These are phyloP conservation scores for Calocybe indica DNA, from an alignment of 768 basidiomycete genomes.

Conservation along the genomic window DNA sequence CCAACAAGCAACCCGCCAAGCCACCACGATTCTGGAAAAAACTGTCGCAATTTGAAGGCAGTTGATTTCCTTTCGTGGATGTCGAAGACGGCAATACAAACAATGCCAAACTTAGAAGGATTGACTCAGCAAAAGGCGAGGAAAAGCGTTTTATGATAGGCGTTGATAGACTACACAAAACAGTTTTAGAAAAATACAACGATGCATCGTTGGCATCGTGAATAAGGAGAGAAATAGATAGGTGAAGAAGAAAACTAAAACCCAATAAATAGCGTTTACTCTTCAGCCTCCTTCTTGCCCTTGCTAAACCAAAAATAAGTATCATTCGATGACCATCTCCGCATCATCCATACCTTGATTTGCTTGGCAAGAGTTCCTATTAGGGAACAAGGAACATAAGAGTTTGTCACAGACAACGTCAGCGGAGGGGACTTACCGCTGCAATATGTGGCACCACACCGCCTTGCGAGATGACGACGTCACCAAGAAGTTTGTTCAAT, in stretches of 20 bases:
- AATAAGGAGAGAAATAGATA: constrained; percentile 15
- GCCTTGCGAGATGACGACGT: constrained; percentile 92
- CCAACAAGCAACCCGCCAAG: not conserved
- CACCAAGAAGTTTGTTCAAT: constrained; percentile 64
- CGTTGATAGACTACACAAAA: not conserved
- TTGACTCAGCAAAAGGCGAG: not conserved
- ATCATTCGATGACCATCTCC: not conserved
- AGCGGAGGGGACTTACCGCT: constrained; percentile 22
- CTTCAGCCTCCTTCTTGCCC: constrained; percentile 35
- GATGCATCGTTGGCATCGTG: not conserved
- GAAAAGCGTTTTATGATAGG: not conserved
- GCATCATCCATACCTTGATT: constrained; percentile 23
- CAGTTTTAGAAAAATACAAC: not conserved
- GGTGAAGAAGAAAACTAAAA: not conserved
- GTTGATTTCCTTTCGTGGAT: no score
- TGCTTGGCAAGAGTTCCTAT: constrained; percentile 37
- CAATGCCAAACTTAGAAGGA: not conserved
- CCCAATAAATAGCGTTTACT: constrained; percentile 14
- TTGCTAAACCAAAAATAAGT: constrained; percentile 17
- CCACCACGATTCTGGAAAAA: not conserved
- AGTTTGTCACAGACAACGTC: not conserved
- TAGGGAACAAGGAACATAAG: constrained; percentile 2
- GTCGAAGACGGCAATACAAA: no score
- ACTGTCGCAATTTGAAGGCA: no score
- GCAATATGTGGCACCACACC: constrained; percentile 85